These are phyloP conservation scores for Rhinocladiella similis DNA, from an alignment of 2,329 filamentous ascomycete species.

Conservation along the genomic window DNA sequence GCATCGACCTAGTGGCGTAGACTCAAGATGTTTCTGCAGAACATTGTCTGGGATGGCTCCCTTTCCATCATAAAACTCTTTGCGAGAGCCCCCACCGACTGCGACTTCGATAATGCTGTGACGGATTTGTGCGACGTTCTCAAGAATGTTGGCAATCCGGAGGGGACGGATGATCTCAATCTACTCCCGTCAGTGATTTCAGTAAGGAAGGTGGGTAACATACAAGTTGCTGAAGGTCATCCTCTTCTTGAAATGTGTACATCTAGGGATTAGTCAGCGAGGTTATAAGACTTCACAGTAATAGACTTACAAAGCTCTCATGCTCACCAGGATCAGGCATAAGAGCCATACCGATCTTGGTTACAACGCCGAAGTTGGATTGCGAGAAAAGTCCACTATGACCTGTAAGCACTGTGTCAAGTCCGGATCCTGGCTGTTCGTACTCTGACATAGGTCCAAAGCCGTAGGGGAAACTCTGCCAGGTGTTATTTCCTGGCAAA, in stretches of 20 bases:
- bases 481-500: conserved; percentile 15
- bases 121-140: conserved; percentile 37
- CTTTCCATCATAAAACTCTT: conserved; percentile 34
- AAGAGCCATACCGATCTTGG: conserved; percentile 26
- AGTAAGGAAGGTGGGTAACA: not conserved
- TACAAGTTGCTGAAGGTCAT: conserved; percentile 31
- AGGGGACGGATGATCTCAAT: conserved; percentile 50
- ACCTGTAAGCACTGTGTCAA: not conserved
- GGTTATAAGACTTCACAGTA: not conserved
- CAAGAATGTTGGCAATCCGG: conserved; percentile 35
- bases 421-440: not conserved
- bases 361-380: conserved; percentile 26
- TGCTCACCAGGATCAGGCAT: conserved; percentile 20
- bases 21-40: conserved; percentile 35
- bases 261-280: conserved; percentile 15
- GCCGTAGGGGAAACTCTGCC: conserved; percentile 15
- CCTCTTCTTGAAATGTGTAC: conserved; percentile 22
- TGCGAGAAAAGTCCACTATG: conserved; percentile 21
- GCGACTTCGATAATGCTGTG: conserved; percentile 38
- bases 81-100: conserved; percentile 35
- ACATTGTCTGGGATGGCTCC: conserved; percentile 36
- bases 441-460: conserved; percentile 9
- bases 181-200: not conserved
- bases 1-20: conserved; percentile 36
- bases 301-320: not conserved